Base-by-base conservation (phyloP, 208 protist genomes). In the Leishmania tarentolae region DNA sequence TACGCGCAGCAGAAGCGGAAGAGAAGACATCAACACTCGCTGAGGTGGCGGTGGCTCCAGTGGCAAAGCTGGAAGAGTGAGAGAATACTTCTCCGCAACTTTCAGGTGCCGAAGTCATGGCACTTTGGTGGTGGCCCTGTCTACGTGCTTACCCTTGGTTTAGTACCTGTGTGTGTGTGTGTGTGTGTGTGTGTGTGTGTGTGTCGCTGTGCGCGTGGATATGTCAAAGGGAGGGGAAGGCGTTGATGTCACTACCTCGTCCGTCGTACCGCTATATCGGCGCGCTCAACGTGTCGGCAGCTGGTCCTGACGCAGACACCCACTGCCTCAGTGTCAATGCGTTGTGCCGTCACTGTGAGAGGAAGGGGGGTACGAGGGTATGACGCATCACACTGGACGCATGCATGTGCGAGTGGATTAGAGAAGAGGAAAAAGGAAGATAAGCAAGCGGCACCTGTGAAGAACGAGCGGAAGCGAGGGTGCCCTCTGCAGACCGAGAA, bases 1-100 rank as follows among this genome's bases (percentile, higher is more conserved):
- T 78, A 24, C 91, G 88, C 0, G 84, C 87, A 31, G 90, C 93
- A 13, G 84, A 83, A 9, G 83, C 75, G 5, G 86, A 47, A 13
- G 85, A 82, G 50, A 87, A 84, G 8, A 81, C 82, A 19, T 74
- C 50, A 35, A 42, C 24, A 3, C n/a, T 73, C 28, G 57, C 4
- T 0, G 72, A 69, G 47, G 75, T 6, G 46, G 47, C 35, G 13
- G 24, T 35, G 35, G 19, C 0, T 28, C 7, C 46, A 70, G 47
- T 37, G 13, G 28, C 6, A 52, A 35, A 47, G 8, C 35, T 35
- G 24, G 44, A 47, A 19, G 35, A 59, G 15, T 19, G 59, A 15
- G 8, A 2, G 21, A 8, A 9, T 52, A 28, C 46, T 2, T 73
- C 69, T 17, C 9, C 46, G n/a, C 28, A 44, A 44, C 37, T 73